Evolutionary conservation across 192 early-diverging fungal species (phyloP).

Genomic region (Coemansia sp.): DNA sequence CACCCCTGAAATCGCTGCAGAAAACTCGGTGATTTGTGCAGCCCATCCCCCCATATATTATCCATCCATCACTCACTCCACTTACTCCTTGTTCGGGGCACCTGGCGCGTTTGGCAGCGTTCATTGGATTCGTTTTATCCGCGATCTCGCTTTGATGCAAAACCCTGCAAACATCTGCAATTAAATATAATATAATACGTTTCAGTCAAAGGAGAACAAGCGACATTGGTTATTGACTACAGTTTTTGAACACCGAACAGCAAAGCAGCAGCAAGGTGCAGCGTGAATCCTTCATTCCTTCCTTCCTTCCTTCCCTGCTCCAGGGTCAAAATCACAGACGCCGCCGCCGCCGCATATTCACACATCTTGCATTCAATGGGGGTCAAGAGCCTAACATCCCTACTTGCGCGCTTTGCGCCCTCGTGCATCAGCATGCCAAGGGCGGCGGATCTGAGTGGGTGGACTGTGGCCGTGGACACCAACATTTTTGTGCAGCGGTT

Average conservation of each 20-base stretch:
- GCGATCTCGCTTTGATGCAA: background rate
- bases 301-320: background rate
- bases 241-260: no score
- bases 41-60: background rate
- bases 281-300: background rate
- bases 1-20: background rate
- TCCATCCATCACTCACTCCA: background rate
- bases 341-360: background rate
- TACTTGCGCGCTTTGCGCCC: conserved; percentile 58
- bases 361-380: conserved; percentile 47
- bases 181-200: background rate
- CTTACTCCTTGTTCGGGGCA: background rate
- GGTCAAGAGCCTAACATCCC: conserved; percentile 55
- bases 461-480: conserved; percentile 57
- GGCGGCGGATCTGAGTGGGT: conserved; percentile 40
- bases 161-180: background rate
- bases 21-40: background rate
- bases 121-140: background rate
- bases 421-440: conserved; percentile 34
- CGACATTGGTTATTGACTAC: no score
- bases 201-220: no score
- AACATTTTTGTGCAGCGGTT: conserved; percentile 60
- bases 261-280: background rate
- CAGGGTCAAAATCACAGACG: conserved; percentile 10
- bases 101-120: background rate